Evolutionary conservation across 768 basidiomycete genomes (phyloP), one percentile per base, ranked within the genome.

Genomic region (Hemileccinum impolitum): DNA sequence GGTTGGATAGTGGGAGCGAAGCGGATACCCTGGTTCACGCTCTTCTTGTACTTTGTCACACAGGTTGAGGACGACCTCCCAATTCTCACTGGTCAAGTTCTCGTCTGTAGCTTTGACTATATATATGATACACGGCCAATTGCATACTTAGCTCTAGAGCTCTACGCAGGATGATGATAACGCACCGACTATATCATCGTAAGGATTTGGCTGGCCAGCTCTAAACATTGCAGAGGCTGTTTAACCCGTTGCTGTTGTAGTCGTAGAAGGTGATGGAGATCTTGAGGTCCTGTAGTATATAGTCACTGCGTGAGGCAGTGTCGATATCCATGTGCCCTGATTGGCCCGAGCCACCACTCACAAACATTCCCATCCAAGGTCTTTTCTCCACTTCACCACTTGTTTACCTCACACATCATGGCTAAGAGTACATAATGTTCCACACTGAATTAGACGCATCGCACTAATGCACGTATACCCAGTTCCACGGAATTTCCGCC

Each of bases 41-140:
- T 99, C 95, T 12, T 94, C 93, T 26, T 78, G 75, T 6, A 99
- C 94, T 70, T 96, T 96, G 73, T 99, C 96, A 59, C 94, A 96
- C n/a, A 98, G 69, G 59, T 89, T 92, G 42, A 97, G 65, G 54
- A 94, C 91, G 50, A 93, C 75, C 64, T 94, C 94, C 96, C 96
- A 99, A 69, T 96, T 90, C 72, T 96, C 95, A 47, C 78, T 76
- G 1, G 94, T 94, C 50, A 94, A 75, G 67, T 93, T 94, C 79
- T 98, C 96, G 67, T 94, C 92, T n/a, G 96, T 99, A 30, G 95
- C 89, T 72, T 96, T 95, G 60, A 70, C 94, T 96, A 69, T n/a
- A 36, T 39, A 10, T 25, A 11, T 26, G 30, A 23, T 9, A 19
- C 18, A n/a, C 2, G 14, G 28, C 23, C 23, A 23, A 23, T 23